A percentile compares a stretch with the other conserved stretches of the same genome.
phyloP scores from a whole-genome alignment of 176 grass and related monocot genomes.

The Stipa capillata region DNA sequence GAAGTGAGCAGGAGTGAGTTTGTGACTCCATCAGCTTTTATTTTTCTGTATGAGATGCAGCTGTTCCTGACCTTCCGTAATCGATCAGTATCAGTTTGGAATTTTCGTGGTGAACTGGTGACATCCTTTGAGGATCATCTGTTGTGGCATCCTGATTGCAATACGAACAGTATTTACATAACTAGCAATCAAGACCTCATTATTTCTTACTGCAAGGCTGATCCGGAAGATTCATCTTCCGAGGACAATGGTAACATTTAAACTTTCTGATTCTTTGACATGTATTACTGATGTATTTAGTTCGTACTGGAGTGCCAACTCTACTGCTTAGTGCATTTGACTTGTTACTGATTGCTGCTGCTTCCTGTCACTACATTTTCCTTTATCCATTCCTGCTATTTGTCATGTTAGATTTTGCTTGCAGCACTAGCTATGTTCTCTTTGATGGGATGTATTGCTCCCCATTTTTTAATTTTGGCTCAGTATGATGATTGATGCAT shows the following conservation, averaged over 20 bases:
- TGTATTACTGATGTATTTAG: not conserved
- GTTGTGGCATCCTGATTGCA: slow-evolving; percentile 67
- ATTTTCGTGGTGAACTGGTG: slow-evolving; percentile 65
- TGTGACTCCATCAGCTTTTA: slow-evolving; percentile 62
- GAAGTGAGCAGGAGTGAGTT: slow-evolving; percentile 62
- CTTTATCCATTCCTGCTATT: not conserved
- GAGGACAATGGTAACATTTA: slow-evolving; percentile 25
- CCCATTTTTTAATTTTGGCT: not conserved
- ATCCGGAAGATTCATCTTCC: slow-evolving; percentile 39
- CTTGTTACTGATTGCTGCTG: not conserved
- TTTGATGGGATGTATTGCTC: not conserved
- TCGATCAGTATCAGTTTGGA: slow-evolving; percentile 53
- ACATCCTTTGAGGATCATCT: slow-evolving; percentile 66
- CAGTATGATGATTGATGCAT: not conserved
- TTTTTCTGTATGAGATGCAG: slow-evolving; percentile 64
- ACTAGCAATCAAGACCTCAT: slow-evolving; percentile 64
- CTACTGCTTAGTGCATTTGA: not conserved
- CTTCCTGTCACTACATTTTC: not conserved
- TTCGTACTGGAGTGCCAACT: not conserved
- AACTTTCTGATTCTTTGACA: not conserved
- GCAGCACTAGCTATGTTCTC: not conserved
- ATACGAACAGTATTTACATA: slow-evolving; percentile 68
- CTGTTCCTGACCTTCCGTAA: slow-evolving; percentile 53
- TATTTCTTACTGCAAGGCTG: slow-evolving; percentile 55
- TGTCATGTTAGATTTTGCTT: not conserved